Evolutionary conservation across 352 stramenopile genomes (phyloP).

Genomic region (Phytopythium helicoides): DNA sequence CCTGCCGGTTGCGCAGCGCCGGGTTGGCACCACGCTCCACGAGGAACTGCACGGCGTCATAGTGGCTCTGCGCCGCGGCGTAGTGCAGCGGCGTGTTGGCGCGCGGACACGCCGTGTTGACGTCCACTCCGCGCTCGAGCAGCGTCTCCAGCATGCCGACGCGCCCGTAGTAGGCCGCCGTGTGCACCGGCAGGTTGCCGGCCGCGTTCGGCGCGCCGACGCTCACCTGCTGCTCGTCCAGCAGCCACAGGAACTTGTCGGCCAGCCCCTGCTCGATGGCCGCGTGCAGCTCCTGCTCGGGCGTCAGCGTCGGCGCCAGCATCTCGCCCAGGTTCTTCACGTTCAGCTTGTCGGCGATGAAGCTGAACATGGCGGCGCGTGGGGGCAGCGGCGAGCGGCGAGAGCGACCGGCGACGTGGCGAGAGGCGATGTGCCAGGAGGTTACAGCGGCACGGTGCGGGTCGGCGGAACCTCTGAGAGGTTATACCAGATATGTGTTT

Average conservation of each 20-base stretch:
- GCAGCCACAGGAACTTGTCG: constrained; percentile 67
- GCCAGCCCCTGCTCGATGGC: constrained; percentile 71
- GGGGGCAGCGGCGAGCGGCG: too few relatives aligned
- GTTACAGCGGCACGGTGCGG: too few relatives aligned
- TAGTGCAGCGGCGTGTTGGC: constrained; percentile 85
- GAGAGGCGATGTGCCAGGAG: too few relatives aligned
- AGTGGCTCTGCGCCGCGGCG: constrained; percentile 70
- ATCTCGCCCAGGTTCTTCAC: constrained; percentile 88
- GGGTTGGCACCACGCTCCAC: constrained; percentile 73
- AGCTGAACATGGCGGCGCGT: constrained; percentile 74
- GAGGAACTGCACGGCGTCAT: constrained; percentile 74
- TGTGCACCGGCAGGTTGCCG: constrained; percentile 84
- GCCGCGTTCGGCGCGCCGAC: constrained; percentile 66
- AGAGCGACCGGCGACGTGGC: too few relatives aligned
- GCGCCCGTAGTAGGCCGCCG: constrained; percentile 78
- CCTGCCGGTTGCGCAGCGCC: constrained; percentile 73
- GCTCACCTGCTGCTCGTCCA: constrained; percentile 73
- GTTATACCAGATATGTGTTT: too few relatives aligned
- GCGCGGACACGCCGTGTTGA: constrained; percentile 60
- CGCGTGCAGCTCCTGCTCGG: constrained; percentile 82
- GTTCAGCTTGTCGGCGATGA: constrained; percentile 88
- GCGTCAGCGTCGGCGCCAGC: constrained; percentile 81
- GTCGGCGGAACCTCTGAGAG: too few relatives aligned
- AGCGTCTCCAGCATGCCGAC: constrained; percentile 74
- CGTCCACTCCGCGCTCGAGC: constrained; percentile 61